Percentiles rank a stretch among this genome's conserved stretches.
Evolutionary conservation across 305 asterid species (phyloP).

Genomic region (Fraxinus platypoda): DNA sequence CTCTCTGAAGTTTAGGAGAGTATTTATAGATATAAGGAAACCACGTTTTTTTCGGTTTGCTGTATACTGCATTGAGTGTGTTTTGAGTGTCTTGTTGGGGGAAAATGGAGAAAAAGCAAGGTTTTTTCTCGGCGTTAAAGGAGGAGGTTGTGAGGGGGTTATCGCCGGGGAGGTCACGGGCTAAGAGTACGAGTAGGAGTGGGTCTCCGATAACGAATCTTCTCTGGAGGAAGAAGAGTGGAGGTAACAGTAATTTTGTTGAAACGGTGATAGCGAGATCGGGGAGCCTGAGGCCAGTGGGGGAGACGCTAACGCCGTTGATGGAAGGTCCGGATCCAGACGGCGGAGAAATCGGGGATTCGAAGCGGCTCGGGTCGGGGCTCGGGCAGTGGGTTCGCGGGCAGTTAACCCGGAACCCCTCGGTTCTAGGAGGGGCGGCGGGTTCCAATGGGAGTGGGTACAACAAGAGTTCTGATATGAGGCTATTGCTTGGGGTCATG

Average conservation of each 20-base stretch:
- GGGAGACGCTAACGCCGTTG: slow-evolving; percentile 78
- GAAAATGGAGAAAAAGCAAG: slow-evolving; percentile 72
- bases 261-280: slow-evolving; percentile 68
- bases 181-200: slow-evolving; percentile 68
- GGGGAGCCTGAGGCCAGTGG: slow-evolving; percentile 75
- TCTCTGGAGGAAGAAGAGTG: slow-evolving; percentile 53
- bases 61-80: neutral
- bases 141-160: slow-evolving; percentile 85
- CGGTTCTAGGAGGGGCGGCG: slow-evolving; percentile 34
- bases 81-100: neutral
- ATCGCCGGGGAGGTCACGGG: slow-evolving; percentile 77
- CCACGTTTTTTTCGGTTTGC: neutral
- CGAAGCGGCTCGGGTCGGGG: slow-evolving; percentile 69
- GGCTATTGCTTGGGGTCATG: slow-evolving; percentile 73
- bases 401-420: slow-evolving; percentile 68
- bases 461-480: slow-evolving; percentile 66
- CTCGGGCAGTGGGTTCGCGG: slow-evolving; percentile 82
- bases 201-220: slow-evolving; percentile 62
- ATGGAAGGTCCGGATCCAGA: slow-evolving; percentile 96
- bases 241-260: slow-evolving; percentile 23
- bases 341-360: slow-evolving; percentile 66
- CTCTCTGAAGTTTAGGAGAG: neutral
- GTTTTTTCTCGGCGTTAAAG: slow-evolving; percentile 81
- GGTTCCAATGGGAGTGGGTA: slow-evolving; percentile 28
- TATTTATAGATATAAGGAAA: neutral